A percentile compares a stretch with the other conserved stretches of the same genome.
Evolutionary conservation across 352 stramenopile species (phyloP).

Genomic region (Peronospora destructor): DNA sequence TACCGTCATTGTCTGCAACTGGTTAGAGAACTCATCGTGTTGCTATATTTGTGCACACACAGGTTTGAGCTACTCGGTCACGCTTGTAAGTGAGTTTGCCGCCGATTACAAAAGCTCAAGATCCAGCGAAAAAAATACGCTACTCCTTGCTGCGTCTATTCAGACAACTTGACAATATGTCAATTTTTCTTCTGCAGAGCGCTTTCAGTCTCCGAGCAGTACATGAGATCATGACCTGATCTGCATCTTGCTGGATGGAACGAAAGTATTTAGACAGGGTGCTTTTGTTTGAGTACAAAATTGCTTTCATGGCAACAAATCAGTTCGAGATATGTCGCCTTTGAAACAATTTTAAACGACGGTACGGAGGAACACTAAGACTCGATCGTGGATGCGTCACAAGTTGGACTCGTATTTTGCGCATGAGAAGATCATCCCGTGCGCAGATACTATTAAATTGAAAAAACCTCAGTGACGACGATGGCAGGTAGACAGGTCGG

Average conservation of each 20-base stretch:
- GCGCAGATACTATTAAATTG: no score
- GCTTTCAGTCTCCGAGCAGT: constrained; percentile 41
- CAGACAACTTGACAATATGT: constrained; percentile 65
- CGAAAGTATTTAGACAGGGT: constrained; percentile 48
- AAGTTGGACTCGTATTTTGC: constrained; percentile 43
- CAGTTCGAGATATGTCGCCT: constrained; percentile 24
- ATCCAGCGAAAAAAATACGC: constrained; percentile 53
- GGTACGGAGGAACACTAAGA: constrained; percentile 52
- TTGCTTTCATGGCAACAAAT: constrained; percentile 44
- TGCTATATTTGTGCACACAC: constrained; percentile 12
- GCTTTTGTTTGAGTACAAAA: constrained; percentile 62
- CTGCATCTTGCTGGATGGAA: constrained; percentile 67
- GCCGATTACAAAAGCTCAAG: constrained; percentile 56
- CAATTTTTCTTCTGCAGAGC: constrained; percentile 68
- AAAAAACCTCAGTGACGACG: no score
- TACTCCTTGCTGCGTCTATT: constrained; percentile 53
- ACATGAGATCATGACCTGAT: constrained; percentile 47
- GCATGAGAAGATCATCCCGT: no score
- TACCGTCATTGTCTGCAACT: constrained; percentile 8
- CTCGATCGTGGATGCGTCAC: constrained; percentile 49
- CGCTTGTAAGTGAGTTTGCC: constrained; percentile 59
- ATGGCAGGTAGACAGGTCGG: no score
- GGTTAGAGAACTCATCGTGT: constrained; percentile 8
- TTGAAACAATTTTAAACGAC: constrained; percentile 5
- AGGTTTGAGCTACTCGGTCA: constrained; percentile 58